Evolutionary conservation across 2,329 filamentous ascomycete species (phyloP).

Genomic region (Phialocephala subalpina): DNA sequence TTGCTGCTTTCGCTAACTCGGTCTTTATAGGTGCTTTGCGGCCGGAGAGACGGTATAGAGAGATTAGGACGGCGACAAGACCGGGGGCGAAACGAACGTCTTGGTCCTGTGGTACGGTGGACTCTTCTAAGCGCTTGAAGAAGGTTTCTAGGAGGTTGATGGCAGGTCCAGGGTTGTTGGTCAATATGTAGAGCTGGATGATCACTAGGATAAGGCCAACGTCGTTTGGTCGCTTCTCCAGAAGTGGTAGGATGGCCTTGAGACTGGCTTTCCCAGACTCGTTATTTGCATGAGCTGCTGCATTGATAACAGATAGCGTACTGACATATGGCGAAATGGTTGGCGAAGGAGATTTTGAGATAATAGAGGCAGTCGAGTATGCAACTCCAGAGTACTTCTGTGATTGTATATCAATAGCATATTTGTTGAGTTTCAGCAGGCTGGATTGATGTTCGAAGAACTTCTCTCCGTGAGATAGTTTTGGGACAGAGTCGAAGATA

Average conservation of each 20-base stretch:
- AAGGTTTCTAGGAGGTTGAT: constrained; percentile 79
- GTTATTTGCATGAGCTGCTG: constrained; percentile 75
- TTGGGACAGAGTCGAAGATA: constrained; percentile 61
- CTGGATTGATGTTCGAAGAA: constrained; percentile 77
- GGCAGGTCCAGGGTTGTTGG: constrained; percentile 76
- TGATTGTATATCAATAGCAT: constrained; percentile 69
- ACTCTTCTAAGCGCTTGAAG: constrained; percentile 74
- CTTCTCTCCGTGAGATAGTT: constrained; percentile 64
- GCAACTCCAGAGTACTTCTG: constrained; percentile 72
- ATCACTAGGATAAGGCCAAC: constrained; percentile 82
- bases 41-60: constrained; percentile 79
- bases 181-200: constrained; percentile 80
- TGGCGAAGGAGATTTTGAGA: constrained; percentile 54
- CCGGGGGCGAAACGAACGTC: constrained; percentile 85
- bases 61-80: constrained; percentile 80
- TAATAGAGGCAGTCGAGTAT: constrained; percentile 52
- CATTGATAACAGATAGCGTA: constrained; percentile 69
- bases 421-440: constrained; percentile 67
- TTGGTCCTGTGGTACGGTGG: constrained; percentile 61
- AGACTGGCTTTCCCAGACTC: constrained; percentile 71
- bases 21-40: constrained; percentile 75
- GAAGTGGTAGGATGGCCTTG: constrained; percentile 71
- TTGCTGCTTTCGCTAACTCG: constrained; percentile 81
- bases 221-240: constrained; percentile 80
- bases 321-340: constrained; percentile 60